Evolutionary conservation across 306 rosid species (phyloP).

Genomic region (Cucumis cinereus): DNA sequence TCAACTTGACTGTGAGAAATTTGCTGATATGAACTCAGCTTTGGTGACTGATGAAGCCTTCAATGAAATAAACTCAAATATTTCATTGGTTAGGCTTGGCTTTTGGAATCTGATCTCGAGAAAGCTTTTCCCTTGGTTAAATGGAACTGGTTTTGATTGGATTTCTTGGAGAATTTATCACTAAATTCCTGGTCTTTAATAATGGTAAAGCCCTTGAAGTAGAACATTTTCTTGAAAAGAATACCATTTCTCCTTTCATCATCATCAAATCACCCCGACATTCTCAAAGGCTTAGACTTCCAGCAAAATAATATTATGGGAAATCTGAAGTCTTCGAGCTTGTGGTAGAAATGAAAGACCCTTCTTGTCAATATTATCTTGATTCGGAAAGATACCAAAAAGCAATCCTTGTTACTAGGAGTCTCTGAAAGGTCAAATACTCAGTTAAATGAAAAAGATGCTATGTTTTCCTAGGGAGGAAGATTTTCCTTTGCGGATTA

Average conservation of each 20-base stretch:
- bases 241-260: neutral
- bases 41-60: neutral
- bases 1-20: neutral
- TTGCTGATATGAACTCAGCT: neutral
- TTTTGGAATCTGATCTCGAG: neutral
- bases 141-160: neutral
- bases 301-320: neutral
- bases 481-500: neutral
- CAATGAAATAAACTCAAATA: neutral
- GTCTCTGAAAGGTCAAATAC: neutral
- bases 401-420: neutral
- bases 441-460: neutral
- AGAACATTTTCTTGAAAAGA: neutral
- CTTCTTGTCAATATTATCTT: neutral
- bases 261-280: neutral
- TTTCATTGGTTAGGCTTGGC: neutral
- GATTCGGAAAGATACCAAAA: neutral
- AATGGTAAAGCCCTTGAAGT: neutral
- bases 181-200: neutral
- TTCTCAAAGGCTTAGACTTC: neutral
- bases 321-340: neutral
- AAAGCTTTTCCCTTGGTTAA: neutral
- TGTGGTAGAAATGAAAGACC: neutral
- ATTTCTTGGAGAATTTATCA: neutral
- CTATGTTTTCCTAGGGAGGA: neutral